Evolutionary conservation across 129 eudicot species (phyloP).

Genomic region (Heracleum sosnowskyi): DNA sequence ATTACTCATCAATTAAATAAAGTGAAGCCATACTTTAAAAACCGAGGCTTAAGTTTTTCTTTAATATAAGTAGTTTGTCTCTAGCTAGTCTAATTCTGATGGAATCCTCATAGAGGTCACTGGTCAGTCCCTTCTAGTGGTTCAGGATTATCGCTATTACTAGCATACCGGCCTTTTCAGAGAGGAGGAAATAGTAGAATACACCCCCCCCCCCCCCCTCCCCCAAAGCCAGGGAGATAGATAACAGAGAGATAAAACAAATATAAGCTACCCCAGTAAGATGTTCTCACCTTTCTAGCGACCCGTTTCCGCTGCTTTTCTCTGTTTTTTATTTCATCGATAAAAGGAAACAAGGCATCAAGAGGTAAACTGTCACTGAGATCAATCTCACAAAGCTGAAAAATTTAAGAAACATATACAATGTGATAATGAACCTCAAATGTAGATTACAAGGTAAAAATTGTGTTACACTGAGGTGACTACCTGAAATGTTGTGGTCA

Average conservation of each 20-base stretch:
- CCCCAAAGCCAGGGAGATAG: not conserved
- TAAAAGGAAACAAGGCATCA: slow-evolving; percentile 70
- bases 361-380: slow-evolving; percentile 56
- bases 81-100: not conserved
- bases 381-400: slow-evolving; percentile 93
- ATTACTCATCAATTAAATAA: not conserved
- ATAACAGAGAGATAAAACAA: not conserved
- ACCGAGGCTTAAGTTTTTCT: not conserved
- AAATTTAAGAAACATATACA: not conserved
- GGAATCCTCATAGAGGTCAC: not conserved
- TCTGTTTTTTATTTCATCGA: slow-evolving; percentile 78
- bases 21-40: not conserved
- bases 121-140: not conserved
- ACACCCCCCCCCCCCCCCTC: not conserved
- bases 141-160: not conserved
- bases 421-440: slow-evolving; percentile 7
- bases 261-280: slow-evolving; percentile 1
- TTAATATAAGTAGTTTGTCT: not conserved
- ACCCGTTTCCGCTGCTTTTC: slow-evolving; percentile 77
- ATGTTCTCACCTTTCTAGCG: slow-evolving; percentile 62
- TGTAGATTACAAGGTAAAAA: not conserved
- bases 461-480: not conserved
- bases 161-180: not conserved
- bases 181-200: not conserved
- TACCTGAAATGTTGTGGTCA: slow-evolving; percentile 95